Percentiles rank a stretch among this genome's conserved stretches.
phyloP scores from a whole-genome alignment of 768 basidiomycete species.

The Collybia sordida region DNA sequence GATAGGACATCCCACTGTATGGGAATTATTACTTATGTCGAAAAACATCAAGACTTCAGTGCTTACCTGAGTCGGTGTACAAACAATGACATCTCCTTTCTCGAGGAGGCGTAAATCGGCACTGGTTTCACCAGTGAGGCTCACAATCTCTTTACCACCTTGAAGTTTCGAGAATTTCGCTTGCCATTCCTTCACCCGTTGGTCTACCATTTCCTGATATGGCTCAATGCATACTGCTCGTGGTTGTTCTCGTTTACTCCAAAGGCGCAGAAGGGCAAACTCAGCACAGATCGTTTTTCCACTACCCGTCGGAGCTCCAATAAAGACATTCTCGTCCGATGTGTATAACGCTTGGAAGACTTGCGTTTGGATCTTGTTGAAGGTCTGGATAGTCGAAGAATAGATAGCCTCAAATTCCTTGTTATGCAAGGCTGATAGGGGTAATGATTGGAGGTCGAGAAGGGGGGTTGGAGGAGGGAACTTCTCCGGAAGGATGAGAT shows the following conservation, averaged over 20 bases:
- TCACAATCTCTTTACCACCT: conserved; percentile 92
- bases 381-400: conserved; percentile 72
- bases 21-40: conserved; percentile 1
- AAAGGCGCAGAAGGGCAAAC: conserved; percentile 91
- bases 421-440: conserved; percentile 90
- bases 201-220: conserved; percentile 96
- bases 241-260: conserved; percentile 82
- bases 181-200: conserved; percentile 86
- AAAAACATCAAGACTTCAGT: neutral
- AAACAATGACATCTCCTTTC: conserved; percentile 91
- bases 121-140: conserved; percentile 91
- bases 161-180: conserved; percentile 80
- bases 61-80: conserved; percentile 86
- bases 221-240: conserved; percentile 96
- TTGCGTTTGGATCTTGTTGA: conserved; percentile 99
- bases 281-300: conserved; percentile 98
- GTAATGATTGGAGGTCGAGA: conserved; percentile 89
- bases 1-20: conserved; percentile 92
- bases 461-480: conserved; percentile 93
- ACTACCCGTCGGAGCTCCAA: conserved; percentile 95
- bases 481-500: conserved; percentile 95
- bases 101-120: conserved; percentile 88
- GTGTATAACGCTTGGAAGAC: conserved; percentile 98
- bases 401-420: conserved; percentile 90
- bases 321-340: conserved; percentile 94